Evolutionary conservation across 2,329 filamentous ascomycete genomes (phyloP), one percentile per base, ranked within the genome.

Genomic region (Byssoonygena ceratinophila): DNA sequence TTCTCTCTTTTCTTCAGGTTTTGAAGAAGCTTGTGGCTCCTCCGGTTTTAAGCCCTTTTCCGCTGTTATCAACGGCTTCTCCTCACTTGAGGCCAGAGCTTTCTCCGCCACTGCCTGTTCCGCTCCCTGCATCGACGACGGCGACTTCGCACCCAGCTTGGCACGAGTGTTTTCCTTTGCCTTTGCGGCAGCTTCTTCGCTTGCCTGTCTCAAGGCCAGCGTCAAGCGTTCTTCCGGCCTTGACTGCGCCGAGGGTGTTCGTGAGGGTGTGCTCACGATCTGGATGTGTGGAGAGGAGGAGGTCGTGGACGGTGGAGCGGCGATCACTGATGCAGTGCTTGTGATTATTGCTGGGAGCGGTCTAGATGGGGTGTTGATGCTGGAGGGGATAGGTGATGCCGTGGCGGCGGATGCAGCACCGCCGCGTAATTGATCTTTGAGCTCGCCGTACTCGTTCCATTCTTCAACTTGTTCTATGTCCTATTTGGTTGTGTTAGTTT

Each of bases 381-480:
- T 55, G 43, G 55, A 57, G 25, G 51, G 54, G 57, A 51, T 9
- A 25, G 60, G 55, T 29, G 45, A 47, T n/a, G 12, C 3, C 9
- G 32, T 31, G 5, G 32, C 32, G 18, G 25, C 61, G 60, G 45
- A 65, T 61, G 25, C 68, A 56, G 51, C 60, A 44, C 67, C 62
- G 51, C 62, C 70, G 40, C 75, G 76, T 61, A 97, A 81, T 62
- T 91, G 85, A 70, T 91, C 81, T 68, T 89, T 88, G 56, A 98
- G 79, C 71, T 97, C 91, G 70, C 89, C 89, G 70, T 94, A 96
- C 68, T 98, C 92, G 74, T 98, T 98, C 92, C 91, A 97, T 67
- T 98, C 92, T 71, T 98, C 92, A 58, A 97, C 82, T 69, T 97
- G 84, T 58, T 91, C 85, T 46, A 96, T 78, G 67, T 96, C 92